Evolutionary conservation across 345 rosid species (phyloP).

Genomic region (Populus davidiana): DNA sequence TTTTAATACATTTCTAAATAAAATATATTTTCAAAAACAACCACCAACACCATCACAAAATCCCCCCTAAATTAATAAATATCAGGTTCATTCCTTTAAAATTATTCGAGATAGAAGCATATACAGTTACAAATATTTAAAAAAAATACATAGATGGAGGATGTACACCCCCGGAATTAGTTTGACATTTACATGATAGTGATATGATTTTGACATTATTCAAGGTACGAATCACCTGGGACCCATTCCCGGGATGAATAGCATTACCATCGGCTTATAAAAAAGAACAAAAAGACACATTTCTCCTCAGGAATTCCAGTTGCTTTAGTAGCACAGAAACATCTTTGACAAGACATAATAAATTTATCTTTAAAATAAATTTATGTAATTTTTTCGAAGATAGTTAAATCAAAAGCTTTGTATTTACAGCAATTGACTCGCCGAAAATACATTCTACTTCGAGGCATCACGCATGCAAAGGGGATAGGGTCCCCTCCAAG

Average conservation of each 20-base stretch:
- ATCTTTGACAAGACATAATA: no score
- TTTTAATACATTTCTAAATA: no score
- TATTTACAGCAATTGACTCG: neutral
- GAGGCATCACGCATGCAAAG: neutral
- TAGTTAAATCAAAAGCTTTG: neutral
- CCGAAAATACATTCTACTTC: neutral
- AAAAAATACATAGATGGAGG: neutral
- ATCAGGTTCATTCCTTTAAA: neutral
- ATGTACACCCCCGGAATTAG: neutral
- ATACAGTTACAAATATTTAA: neutral
- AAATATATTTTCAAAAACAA: no score
- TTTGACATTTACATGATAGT: neutral
- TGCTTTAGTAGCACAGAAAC: no score
- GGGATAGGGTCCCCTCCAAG: neutral
- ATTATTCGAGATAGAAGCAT: neutral
- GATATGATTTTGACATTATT: neutral
- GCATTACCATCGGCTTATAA: neutral
- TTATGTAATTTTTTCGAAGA: no score
- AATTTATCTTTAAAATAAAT: no score
- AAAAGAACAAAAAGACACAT: neutral
- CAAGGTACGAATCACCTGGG: neutral
- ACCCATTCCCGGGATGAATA: neutral
- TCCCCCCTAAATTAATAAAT: no score
- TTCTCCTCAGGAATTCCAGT: neutral
- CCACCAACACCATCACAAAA: no score